Evolutionary conservation across 345 rosid genomes (phyloP).

Genomic region (Cardiospermum halicacabum): DNA sequence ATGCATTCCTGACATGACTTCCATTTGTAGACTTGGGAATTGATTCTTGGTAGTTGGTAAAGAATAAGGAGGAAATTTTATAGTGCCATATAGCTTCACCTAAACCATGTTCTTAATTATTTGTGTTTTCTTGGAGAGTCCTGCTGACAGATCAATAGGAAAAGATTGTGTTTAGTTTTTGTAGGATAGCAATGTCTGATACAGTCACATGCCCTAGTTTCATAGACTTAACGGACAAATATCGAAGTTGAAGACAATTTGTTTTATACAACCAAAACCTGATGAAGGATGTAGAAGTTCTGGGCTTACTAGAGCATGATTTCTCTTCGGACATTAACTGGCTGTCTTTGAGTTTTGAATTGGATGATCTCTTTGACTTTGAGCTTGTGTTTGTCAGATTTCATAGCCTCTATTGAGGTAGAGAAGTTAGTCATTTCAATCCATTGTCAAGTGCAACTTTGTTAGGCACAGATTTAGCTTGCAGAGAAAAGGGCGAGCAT

Average conservation of each 20-base stretch:
- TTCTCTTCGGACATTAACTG: background rate
- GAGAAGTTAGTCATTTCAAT: background rate
- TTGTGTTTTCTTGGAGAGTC: background rate
- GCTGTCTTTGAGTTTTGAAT: background rate
- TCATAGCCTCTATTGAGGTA: background rate
- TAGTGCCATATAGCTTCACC: background rate
- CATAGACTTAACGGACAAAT: background rate
- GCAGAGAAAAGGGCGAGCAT: background rate
- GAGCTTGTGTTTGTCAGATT: background rate
- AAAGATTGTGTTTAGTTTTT: background rate
- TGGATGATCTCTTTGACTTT: background rate
- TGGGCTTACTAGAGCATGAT: background rate
- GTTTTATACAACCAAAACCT: background rate
- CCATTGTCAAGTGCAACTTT: background rate
- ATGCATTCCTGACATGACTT: background rate
- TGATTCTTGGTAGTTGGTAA: background rate
- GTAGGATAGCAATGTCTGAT: background rate
- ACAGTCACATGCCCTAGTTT: background rate
- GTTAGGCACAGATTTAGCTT: background rate
- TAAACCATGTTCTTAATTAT: background rate
- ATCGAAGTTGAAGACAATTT: background rate
- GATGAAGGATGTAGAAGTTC: background rate
- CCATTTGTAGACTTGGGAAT: background rate
- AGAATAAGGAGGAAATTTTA: background rate
- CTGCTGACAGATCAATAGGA: background rate